phyloP scores from a whole-genome alignment of 805 yeast species.

The Candida adriatica region DNA sequence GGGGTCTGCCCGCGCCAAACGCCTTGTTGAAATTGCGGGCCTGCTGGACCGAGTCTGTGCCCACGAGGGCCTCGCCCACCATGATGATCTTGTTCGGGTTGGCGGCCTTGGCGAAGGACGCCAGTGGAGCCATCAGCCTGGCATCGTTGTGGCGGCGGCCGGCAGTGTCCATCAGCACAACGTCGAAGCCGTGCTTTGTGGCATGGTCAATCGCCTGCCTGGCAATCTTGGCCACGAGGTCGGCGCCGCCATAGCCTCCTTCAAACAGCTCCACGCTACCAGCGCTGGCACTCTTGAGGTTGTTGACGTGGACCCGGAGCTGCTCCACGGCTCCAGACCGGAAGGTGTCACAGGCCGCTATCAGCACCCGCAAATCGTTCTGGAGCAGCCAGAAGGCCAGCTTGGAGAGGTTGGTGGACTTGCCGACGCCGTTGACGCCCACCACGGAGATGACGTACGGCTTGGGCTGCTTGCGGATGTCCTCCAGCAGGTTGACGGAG shows the following conservation, averaged over 20 bases:
- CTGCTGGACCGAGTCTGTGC: conserved; percentile 94
- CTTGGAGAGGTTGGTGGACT: conserved; percentile 91
- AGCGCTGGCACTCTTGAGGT: conserved; percentile 57
- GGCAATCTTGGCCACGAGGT: conserved; percentile 86
- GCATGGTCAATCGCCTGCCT: conserved; percentile 85
- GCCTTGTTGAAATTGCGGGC: conserved; percentile 91
- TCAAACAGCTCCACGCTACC: conserved; percentile 64
- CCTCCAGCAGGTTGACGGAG: conserved; percentile 79
- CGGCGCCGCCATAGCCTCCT: conserved; percentile 97
- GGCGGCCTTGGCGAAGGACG: conserved; percentile 92
- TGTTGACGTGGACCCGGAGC: conserved; percentile 85
- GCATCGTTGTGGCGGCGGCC: conserved; percentile 96
- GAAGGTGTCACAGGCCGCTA: conserved; percentile 97
- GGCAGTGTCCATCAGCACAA: conserved; percentile 93
- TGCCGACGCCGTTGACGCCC: conserved; percentile 98
- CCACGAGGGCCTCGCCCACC: conserved; percentile 98
- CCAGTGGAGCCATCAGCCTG: conserved; percentile 89
- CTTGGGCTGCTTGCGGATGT: conserved; percentile 37
- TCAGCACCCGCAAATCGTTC: conserved; percentile 76
- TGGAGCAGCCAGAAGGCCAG: conserved; percentile 93
- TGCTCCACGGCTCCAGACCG: conserved; percentile 99
- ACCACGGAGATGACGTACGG: conserved; percentile 97
- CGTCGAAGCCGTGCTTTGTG: conserved; percentile 60
- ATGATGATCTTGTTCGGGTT: conserved; percentile 93
- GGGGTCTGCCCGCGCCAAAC: conserved; percentile 71